Base-by-base conservation (phyloP, 495 filamentous ascomycete species). In the Tuber melanosporum region DNA sequence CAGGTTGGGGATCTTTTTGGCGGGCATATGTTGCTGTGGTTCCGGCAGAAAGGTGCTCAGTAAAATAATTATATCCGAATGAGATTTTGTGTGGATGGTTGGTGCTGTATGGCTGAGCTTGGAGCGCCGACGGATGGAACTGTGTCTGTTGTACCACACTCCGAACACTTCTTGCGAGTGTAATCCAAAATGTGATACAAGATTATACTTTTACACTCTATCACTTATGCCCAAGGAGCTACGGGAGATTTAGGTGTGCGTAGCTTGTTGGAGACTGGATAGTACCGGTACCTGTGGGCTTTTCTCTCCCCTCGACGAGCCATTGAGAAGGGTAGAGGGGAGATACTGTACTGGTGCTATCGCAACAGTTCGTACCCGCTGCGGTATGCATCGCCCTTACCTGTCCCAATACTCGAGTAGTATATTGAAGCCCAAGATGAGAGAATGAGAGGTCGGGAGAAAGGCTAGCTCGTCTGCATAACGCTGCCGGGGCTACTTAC, bases 141-240 rank as follows among this genome's bases (percentile, higher is more conserved):
- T 62, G n/a, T 26, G 6, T n/a, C 52, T 4, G 9, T 10, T 32
- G 39, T 41, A 41, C 39, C 39, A 41, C 39, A 41, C 39, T 41
- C 39, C 4, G 39, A 41, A 41, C 4, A 5, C 4, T 41, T 32
- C n/a, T 32, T 15, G 57, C 9, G 14, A 6, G 57, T 66, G 26
- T 66, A 66, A 66, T 32, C 26, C 15, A 66, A 66, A 66, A 66
- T 66, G 57, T 66, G 57, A 66, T 26, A 66, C n/a, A 66, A 32
- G 39, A 66, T 32, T 57, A 66, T 32, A 66, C 57, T 3, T 26
- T 62, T 62, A 62, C n/a, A 62, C 52, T 32, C 4, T 66, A 32
- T 66, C 10, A 66, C 57, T 66, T 66, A 66, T 15, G 6, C 57
- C 26, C 57, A 66, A 8, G 9, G 3, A 32, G 3, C 3, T 46